These are phyloP conservation scores for Sesbania bispinosa DNA, from an alignment of 306 rosid genomes.

Conservation along the genomic window DNA sequence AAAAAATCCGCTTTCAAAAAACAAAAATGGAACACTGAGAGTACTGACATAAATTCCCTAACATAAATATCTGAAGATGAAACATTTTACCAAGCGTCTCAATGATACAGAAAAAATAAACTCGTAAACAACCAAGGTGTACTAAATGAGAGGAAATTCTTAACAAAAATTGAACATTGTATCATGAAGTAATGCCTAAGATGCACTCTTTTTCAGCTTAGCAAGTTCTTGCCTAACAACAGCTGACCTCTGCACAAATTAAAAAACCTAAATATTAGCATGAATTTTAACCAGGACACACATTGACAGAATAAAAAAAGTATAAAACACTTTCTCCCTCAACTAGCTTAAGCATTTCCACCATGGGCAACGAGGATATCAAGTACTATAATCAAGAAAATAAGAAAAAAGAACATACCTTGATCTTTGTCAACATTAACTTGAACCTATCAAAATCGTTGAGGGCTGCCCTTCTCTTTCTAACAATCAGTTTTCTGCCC, in stretches of 20 bases:
- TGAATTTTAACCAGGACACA: background rate
- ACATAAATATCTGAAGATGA: conserved; percentile 10
- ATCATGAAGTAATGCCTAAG: conserved; percentile 28
- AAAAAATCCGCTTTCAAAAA: background rate
- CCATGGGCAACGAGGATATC: background rate
- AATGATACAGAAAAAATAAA: background rate
- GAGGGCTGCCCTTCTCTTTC: conserved; percentile 73
- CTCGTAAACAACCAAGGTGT: conserved; percentile 5
- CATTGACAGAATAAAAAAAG: background rate
- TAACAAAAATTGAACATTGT: conserved; percentile 37
- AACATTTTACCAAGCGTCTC: background rate
- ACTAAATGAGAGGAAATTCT: conserved; percentile 18
- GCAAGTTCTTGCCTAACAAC: conserved; percentile 82
- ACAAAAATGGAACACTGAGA: background rate
- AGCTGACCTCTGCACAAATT: conserved; percentile 70
- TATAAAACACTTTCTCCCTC: background rate
- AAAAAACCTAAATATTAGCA: background rate
- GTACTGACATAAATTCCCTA: background rate
- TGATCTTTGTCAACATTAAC: conserved; percentile 91
- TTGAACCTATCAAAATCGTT: conserved; percentile 91
- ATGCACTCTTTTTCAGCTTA: conserved; percentile 61
- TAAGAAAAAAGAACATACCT: conserved; percentile 44
- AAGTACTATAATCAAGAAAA: background rate
- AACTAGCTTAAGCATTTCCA: background rate
- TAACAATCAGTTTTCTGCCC: conserved; percentile 91